A percentile compares a stretch with the other conserved stretches of the same genome.
Conservation (phyloP, 257 asterid species). For the Cynanchum wilfordii region DNA sequence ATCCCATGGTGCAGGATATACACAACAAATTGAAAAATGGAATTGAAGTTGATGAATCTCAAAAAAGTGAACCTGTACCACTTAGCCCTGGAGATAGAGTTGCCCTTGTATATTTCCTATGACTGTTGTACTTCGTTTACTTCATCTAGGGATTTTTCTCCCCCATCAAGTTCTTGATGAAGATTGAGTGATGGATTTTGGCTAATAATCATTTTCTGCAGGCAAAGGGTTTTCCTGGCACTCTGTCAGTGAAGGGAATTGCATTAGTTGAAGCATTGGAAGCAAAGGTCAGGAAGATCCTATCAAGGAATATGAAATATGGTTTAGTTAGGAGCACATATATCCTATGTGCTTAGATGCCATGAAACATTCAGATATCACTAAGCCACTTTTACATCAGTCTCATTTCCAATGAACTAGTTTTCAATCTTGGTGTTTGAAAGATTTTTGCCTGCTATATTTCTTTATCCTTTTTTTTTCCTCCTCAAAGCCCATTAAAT, state of each 20-base stretch:
- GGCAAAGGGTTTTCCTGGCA: conserved; percentile 72
- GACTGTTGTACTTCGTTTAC: conserved; percentile 15
- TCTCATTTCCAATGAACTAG: background rate
- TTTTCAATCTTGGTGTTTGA: background rate
- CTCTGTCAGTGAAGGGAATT: conserved; percentile 59
- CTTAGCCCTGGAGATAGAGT: conserved; percentile 67
- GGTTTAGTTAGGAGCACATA: conserved; percentile 1
- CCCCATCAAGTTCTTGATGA: background rate
- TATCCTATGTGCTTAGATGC: conserved; percentile 1
- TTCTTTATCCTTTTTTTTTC: background rate
- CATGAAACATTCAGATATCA: background rate
- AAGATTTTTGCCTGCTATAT: background rate
- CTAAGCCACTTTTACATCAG: background rate
- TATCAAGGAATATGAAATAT: conserved; percentile 4
- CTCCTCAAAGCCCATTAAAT: background rate
- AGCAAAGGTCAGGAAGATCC: conserved; percentile 60
- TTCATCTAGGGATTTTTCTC: conserved; percentile 15
- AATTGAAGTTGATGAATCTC: conserved; percentile 62
- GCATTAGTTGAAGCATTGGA: conserved; percentile 71
- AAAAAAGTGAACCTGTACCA: conserved; percentile 41
- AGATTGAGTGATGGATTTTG: background rate
- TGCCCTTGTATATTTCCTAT: conserved; percentile 46
- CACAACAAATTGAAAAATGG: conserved; percentile 75
- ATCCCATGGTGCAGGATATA: conserved; percentile 50
- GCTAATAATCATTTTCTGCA: conserved; percentile 22